Base-by-base conservation (phyloP, 2,329 filamentous ascomycete species). In the Aspergillus clavatus region DNA sequence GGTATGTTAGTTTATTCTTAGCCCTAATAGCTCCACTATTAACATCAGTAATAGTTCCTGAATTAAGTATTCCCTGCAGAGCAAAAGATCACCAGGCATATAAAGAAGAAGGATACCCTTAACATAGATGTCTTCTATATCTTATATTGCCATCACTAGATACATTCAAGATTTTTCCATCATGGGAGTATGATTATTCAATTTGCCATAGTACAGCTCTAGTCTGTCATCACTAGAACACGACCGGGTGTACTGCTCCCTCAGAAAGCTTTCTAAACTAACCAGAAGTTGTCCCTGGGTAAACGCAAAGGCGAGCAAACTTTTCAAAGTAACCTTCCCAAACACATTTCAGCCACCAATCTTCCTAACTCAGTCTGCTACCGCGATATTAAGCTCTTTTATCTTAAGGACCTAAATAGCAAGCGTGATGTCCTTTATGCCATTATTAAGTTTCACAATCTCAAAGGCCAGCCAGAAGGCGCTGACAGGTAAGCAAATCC, bases 401-500 rank as follows among this genome's bases (percentile, higher is more conserved):
- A 53, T 26, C 41, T 61, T 1, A 45, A 37, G 33, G 49, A 60
- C 43, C 48, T 24, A 28, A 7, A 59, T 14, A 55, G 52, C 16
- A 57, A 55, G 39, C 36, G 50, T 42, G 31, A 63, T 41, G 39
- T 61, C 12, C 52, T 61, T 18, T 63, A 26, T 54, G 40, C 53
- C 0, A 46, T 61, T 7, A 60, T 63, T 4, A 43, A 60, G 53
- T 61, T 62, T 54, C 38, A 43, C 3, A 61, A 61, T 28, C 46
- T 61, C 0, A 61, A 59, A 55, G 59, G 54, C 48, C 48, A 43
- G 14, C 54, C 41, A 19, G 53, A 63, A 54, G 56, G 53, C 5
- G 39, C 56, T 46, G 42, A 63, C 53, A 14, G 57, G 51, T 62
- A 62, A 59, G 55, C 35, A 37, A 5, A 36, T 29, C 7, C 22